Percentiles rank a stretch among this genome's conserved stretches.
Conservation (phyloP, 225 moss, liverwort and hornwort species). For the Marchantia polymorpha region DNA sequence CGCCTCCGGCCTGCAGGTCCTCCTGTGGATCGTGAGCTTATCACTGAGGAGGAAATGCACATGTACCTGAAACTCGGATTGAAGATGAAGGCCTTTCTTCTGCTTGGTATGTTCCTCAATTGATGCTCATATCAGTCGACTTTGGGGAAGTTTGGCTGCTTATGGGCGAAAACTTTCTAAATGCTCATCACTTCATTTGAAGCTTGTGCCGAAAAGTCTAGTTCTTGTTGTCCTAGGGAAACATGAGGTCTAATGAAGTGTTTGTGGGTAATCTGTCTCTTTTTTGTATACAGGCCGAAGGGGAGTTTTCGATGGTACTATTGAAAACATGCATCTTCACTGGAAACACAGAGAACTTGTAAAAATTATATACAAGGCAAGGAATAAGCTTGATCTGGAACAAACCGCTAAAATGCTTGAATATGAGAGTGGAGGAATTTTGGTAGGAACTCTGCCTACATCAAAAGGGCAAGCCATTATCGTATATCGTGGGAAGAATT, state of each 20-base stretch:
- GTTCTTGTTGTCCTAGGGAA: not conserved
- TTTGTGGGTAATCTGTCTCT: not conserved
- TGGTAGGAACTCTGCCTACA: conserved; percentile 77
- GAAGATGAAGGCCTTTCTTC: conserved; percentile 83
- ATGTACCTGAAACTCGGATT: conserved; percentile 91
- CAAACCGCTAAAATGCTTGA: conserved; percentile 81
- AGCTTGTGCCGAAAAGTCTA: not conserved
- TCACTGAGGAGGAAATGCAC: conserved; percentile 86
- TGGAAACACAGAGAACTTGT: conserved; percentile 98
- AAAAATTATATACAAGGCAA: conserved; percentile 74
- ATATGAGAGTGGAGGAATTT: conserved; percentile 90
- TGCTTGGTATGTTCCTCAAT: conserved; percentile 58
- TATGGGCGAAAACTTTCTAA: no score
- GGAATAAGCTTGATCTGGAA: conserved; percentile 65
- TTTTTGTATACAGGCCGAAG: conserved; percentile 62
- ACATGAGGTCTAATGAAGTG: not conserved
- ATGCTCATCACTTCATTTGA: no score
- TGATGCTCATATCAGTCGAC: not conserved
- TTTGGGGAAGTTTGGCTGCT: not conserved
- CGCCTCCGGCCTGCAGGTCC: conserved; percentile 62
- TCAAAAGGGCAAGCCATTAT: conserved; percentile 93
- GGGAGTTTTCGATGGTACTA: conserved; percentile 91
- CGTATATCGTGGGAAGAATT: conserved; percentile 95
- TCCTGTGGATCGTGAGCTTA: conserved; percentile 79
- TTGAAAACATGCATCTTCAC: conserved; percentile 99